phyloP scores from a whole-genome alignment of 2,329 filamentous ascomycete genomes.

The Nemania diffusa region DNA sequence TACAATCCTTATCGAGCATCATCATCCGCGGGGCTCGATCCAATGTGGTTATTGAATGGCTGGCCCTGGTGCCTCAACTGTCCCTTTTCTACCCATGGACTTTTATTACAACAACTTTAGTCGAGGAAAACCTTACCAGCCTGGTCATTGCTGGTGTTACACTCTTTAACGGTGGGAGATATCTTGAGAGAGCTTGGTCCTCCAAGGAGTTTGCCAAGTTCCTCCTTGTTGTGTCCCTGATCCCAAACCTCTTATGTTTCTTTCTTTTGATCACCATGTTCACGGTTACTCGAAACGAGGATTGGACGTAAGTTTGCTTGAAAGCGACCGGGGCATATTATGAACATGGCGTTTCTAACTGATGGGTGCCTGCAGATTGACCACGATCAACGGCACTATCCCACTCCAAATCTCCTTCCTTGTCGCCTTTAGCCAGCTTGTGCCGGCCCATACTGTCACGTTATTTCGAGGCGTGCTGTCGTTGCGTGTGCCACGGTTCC shows the following conservation, averaged over 20 bases:
- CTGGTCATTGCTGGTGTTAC: slow-evolving; percentile 80
- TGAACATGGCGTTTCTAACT: slow-evolving; percentile 34
- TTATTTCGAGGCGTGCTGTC: slow-evolving; percentile 90
- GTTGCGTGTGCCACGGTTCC: slow-evolving; percentile 80
- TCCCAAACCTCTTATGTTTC: slow-evolving; percentile 84
- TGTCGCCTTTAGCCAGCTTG: slow-evolving; percentile 95
- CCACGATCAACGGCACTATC: slow-evolving; percentile 87
- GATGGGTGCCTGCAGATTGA: slow-evolving; percentile 64
- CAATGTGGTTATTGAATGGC: slow-evolving; percentile 81
- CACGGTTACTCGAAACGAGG: slow-evolving; percentile 72
- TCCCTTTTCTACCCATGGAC: slow-evolving; percentile 95
- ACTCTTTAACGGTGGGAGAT: slow-evolving; percentile 90
- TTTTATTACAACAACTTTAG: slow-evolving; percentile 83
- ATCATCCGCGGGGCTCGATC: slow-evolving; percentile 73
- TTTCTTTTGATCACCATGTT: slow-evolving; percentile 79
- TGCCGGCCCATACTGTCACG: slow-evolving; percentile 95
- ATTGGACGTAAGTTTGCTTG: slow-evolving; percentile 70
- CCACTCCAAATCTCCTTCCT: slow-evolving; percentile 93
- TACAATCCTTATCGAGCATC: slow-evolving; percentile 85
- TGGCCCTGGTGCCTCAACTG: slow-evolving; percentile 84
- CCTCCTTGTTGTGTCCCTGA: slow-evolving; percentile 76
- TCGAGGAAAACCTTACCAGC: slow-evolving; percentile 93
- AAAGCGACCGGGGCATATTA: not conserved
- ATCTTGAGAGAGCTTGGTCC: slow-evolving; percentile 96
- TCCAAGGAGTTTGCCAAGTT: slow-evolving; percentile 93